Conservation (phyloP, 352 stramenopile genomes). For the Blastocystis sp. region DNA sequence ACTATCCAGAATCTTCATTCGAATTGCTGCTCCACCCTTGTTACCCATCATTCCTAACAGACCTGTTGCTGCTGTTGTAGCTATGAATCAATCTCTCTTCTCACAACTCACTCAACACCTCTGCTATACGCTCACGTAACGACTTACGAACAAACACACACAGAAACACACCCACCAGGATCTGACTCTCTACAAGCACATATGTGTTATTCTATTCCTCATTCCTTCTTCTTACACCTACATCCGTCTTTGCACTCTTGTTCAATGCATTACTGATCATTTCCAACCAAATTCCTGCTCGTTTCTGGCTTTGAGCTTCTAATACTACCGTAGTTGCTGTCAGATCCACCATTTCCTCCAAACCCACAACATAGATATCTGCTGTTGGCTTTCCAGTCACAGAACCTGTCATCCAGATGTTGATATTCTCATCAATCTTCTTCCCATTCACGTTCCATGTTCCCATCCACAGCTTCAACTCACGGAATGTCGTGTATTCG, state of each 20-base stretch:
- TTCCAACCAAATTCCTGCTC: slow-evolving; percentile 80
- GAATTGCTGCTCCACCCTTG: slow-evolving; percentile 89
- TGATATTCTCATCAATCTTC: slow-evolving; percentile 78
- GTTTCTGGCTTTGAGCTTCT: slow-evolving; percentile 84
- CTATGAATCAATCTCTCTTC: slow-evolving; percentile 74
- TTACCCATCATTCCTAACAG: slow-evolving; percentile 98
- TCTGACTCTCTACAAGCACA: slow-evolving; percentile 75
- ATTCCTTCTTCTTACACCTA: not conserved
- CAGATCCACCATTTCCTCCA: slow-evolving; percentile 99
- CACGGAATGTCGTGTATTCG: slow-evolving; percentile 45
- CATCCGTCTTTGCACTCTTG: slow-evolving; percentile 65
- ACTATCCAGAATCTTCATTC: slow-evolving; percentile 90
- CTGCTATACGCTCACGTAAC: slow-evolving; percentile 59
- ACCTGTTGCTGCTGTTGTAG: slow-evolving; percentile 83
- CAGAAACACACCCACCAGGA: slow-evolving; percentile 92
- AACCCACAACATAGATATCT: slow-evolving; percentile 79
- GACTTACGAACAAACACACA: slow-evolving; percentile 83
- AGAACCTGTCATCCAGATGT: slow-evolving; percentile 69
- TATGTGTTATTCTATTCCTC: slow-evolving; percentile 67
- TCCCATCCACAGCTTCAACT: slow-evolving; percentile 72
- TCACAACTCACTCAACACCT: slow-evolving; percentile 56
- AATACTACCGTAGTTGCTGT: slow-evolving; percentile 97
- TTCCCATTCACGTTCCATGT: slow-evolving; percentile 99
- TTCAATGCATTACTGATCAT: slow-evolving; percentile 81
- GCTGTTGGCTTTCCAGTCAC: slow-evolving; percentile 63